Conservation (phyloP, 768 basidiomycete genomes). For the Mycena chlorophos region DNA sequence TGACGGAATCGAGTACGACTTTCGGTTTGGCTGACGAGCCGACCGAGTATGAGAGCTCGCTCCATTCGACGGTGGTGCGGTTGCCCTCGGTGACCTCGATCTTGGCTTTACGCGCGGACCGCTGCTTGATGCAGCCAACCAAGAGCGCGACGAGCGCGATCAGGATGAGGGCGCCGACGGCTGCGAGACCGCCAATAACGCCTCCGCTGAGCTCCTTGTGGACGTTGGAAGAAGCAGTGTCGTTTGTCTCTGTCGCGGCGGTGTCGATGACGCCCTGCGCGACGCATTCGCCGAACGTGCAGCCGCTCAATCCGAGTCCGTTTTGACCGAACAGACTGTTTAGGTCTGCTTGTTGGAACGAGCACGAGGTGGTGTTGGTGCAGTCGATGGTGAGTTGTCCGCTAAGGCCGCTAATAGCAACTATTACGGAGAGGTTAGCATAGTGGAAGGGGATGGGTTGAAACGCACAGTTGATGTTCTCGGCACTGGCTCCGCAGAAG, state of each 20-base stretch:
- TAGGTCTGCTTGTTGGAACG: constrained; percentile 75
- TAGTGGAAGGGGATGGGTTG: constrained; percentile 9
- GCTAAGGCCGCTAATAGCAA: constrained; percentile 60
- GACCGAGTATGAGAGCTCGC: constrained; percentile 65
- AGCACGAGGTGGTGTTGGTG: constrained; percentile 58
- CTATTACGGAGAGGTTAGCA: constrained; percentile 51
- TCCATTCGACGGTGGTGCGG: constrained; percentile 70
- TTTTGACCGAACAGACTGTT: constrained; percentile 65
- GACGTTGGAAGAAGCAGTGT: too few relatives aligned
- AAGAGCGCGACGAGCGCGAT: constrained; percentile 59
- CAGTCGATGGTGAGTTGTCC: constrained; percentile 75
- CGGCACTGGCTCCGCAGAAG: constrained; percentile 65
- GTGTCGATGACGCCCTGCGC: constrained; percentile 74
- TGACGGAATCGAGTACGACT: constrained; percentile 67
- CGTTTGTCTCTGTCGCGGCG: constrained; percentile 33
- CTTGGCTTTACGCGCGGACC: constrained; percentile 54
- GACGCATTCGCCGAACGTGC: constrained; percentile 89
- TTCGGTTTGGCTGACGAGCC: constrained; percentile 48
- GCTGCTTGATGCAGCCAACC: constrained; percentile 62
- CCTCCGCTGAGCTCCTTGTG: constrained; percentile 60
- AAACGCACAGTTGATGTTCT: constrained; percentile 8
- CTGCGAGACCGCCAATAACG: constrained; percentile 88
- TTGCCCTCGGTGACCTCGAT: constrained; percentile 42
- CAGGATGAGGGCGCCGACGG: constrained; percentile 68
- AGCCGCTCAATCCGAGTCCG: constrained; percentile 74